Base-by-base conservation (phyloP, 2,329 filamentous ascomycete genomes). In the Aspergillus sp. region DNA sequence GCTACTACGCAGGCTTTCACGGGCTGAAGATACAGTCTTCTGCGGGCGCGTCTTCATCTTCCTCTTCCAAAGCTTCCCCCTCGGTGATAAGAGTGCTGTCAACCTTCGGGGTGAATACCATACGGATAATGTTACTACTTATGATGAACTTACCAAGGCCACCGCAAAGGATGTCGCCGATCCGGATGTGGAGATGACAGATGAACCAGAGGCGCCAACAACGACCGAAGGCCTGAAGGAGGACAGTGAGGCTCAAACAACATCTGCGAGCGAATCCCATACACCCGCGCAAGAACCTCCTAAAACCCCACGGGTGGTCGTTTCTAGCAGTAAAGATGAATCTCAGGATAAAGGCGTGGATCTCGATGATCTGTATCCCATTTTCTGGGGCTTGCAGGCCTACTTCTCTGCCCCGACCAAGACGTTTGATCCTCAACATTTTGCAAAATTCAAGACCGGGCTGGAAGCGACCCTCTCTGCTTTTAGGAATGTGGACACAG, bases 31-130 rank as follows among this genome's bases (percentile, higher is more conserved):
- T 76, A 96, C 95, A 0, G 92, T 96, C 0, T 99, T 99, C 74
- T 99, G 95, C 72, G 95, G 95, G 15, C 87, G 95, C 41, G 95
- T 99, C 25, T 98, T 98, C 76, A 97, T 99, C 65, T 99, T 97
- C 76, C 87, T 99, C 73, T 99, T 98, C 76, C 95, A 99, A 75
- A 96, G 92, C 75, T 98, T 99, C 71, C 95, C 95, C 1, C 82
- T 99, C 0, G 94, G 94, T 32, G 96, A 99, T 77, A 95, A 94
- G 74, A 98, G 95, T 74, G 97, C 95, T 0, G 95, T 99, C 53
- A 99, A 99, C 72, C 83, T 98, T 41, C 87, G 95, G 55, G 95
- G 95, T 67, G 94, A 98, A 78, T 99, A 95, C 68, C 95, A 99
- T 71, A 87, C 91, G 25, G 95, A 98, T 70, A 99, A 99, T 80